Evolutionary conservation across 192 early-diverging fungal genomes (phyloP), one percentile per base, ranked within the genome.

Genomic region (Coemansia sp.): DNA sequence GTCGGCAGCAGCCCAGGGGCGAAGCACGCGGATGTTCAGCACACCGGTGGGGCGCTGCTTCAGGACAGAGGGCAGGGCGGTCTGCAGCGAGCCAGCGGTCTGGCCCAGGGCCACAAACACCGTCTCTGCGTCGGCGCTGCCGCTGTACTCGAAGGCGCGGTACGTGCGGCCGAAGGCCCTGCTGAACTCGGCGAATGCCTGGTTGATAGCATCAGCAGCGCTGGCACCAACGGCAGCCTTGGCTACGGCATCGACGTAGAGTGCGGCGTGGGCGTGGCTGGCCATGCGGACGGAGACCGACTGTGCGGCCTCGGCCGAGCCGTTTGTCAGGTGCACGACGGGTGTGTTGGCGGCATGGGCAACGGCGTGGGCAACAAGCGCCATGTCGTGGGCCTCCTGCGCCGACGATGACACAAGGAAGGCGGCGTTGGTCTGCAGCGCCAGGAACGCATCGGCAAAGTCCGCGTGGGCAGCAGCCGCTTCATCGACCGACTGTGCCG

Each of bases 351-450:
- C 74, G 2, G 82, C 68, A 10, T 67, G 55, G 3, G 95, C 71
- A n/a, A 91, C 79, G 20, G 94, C 80, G 67, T 97, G 93, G 29
- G 94, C 88, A 59, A 92, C 80, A 17, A 96, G 48, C 14, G 93
- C 88, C 48, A 97, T 67, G 61, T 98, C 94, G 61, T 97, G 90
- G 10, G 92, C 88, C 70, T 96, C 93, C 70, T 96, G 94, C 9
- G 89, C 87, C 20, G 83, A 83, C 6, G 76, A 44, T 40, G 94
- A 96, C 6, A 87, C 81, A 38, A 97, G 65, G 22, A 94, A 75
- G 36, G 86, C 82, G 45, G 91, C 89, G 36, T 91, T 91, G 30
- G 93, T 89, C 68, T 92, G 84, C 30, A 88, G 75, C 13, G 92
- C 91, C 11, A 84, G 84, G 27, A 91, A 65, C 2, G 92, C 90